Conservation (phyloP, 2,329 filamentous ascomycete genomes). For the Xylariales sp. region DNA sequence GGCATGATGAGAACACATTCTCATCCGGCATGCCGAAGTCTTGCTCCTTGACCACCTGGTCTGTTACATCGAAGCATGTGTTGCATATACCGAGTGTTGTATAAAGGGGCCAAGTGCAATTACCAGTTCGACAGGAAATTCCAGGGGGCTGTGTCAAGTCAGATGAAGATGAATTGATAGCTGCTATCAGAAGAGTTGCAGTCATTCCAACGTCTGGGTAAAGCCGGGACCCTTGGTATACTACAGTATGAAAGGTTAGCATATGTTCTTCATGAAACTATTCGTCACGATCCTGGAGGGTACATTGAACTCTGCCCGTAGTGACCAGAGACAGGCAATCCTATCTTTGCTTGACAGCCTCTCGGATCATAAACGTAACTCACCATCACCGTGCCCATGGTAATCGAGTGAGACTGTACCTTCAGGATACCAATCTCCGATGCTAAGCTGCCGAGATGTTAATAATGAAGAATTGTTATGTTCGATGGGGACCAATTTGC, state of each 20-base stretch:
- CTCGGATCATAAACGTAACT: too few species aligned
- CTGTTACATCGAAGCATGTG: conserved; percentile 28
- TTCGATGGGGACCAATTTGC: background rate
- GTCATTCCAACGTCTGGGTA: conserved; percentile 18
- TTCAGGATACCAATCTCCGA: background rate
- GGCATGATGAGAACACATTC: background rate
- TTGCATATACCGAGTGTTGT: conserved; percentile 30
- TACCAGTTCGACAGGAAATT: conserved; percentile 23
- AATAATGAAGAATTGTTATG: background rate
- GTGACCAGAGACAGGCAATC: too few species aligned
- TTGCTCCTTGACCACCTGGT: background rate
- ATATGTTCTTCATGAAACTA: background rate
- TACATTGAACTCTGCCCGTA: too few species aligned
- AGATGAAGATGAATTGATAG: conserved; percentile 18
- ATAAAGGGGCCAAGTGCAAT: conserved; percentile 30
- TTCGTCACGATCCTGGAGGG: too few species aligned
- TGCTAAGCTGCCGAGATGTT: background rate
- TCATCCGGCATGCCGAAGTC: background rate
- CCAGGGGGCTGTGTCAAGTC: conserved; percentile 10
- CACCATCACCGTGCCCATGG: too few species aligned
- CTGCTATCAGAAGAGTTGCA: conserved; percentile 12
- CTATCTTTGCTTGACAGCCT: too few species aligned
- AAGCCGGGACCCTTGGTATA: background rate
- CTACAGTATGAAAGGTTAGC: background rate
- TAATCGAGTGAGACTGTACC: too few species aligned